phyloP scores from a whole-genome alignment of 768 basidiomycete genomes.

The Mycena vitilis region DNA sequence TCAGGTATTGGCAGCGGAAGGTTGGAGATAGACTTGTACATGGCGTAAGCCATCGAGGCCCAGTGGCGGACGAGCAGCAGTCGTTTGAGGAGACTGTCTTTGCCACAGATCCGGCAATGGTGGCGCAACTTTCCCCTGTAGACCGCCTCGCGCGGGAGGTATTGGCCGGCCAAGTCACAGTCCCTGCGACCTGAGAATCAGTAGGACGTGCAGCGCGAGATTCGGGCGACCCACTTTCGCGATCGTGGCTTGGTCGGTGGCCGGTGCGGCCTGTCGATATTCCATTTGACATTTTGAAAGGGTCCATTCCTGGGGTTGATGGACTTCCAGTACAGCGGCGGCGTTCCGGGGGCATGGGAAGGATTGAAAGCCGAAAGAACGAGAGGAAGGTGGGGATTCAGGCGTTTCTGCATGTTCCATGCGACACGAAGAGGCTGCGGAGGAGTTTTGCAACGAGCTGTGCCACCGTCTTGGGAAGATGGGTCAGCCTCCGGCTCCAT shows the following conservation, averaged over 20 bases:
- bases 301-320: background rate
- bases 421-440: background rate
- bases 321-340: conserved; percentile 24
- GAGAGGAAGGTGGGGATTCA: conserved; percentile 28
- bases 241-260: conserved; percentile 23
- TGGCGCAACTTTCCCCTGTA: conserved; percentile 23
- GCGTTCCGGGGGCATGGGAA: conserved; percentile 21
- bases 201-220: background rate
- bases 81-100: conserved; percentile 33
- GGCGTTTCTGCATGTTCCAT: conserved; percentile 20
- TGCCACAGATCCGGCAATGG: conserved; percentile 27
- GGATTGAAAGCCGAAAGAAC: conserved; percentile 30
- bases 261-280: conserved; percentile 25
- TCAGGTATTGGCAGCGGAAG: conserved; percentile 39
- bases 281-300: conserved; percentile 22
- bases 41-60: conserved; percentile 51
- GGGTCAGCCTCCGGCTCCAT: conserved; percentile 1
- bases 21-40: conserved; percentile 60
- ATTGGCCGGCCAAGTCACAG: conserved; percentile 26
- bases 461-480: background rate
- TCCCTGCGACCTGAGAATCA: conserved; percentile 13
- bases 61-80: conserved; percentile 49
- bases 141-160: conserved; percentile 12
- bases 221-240: conserved; percentile 5
- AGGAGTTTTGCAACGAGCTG: background rate